These are phyloP conservation scores for Fonsecaea erecta DNA, from an alignment of 2,329 filamentous ascomycete species.

Conservation along the genomic window DNA sequence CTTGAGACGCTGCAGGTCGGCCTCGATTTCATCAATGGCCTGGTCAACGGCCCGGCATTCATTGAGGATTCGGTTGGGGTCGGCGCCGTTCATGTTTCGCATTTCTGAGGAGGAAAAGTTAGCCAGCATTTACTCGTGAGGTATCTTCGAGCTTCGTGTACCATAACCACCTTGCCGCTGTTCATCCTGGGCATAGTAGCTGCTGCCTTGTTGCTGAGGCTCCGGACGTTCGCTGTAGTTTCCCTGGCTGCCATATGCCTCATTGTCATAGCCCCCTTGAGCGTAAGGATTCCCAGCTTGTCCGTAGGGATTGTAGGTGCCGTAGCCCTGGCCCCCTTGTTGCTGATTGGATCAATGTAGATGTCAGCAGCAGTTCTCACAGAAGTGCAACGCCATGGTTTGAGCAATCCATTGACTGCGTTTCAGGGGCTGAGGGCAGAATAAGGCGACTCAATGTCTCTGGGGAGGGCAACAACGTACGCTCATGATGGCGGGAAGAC, in stretches of 20 bases:
- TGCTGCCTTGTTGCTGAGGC: slow-evolving; percentile 41
- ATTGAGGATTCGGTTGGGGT: slow-evolving; percentile 80
- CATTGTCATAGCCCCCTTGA: slow-evolving; percentile 24
- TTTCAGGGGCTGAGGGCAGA: slow-evolving; percentile 11
- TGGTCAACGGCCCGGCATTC: slow-evolving; percentile 80
- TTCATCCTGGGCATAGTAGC: slow-evolving; percentile 45
- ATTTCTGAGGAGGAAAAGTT: slow-evolving; percentile 46
- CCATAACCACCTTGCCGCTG: slow-evolving; percentile 57
- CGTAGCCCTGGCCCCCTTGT: slow-evolving; percentile 47
- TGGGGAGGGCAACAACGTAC: slow-evolving; percentile 20
- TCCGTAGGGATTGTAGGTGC: slow-evolving; percentile 50
- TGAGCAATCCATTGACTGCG: neutral
- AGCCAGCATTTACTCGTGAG: slow-evolving; percentile 12
- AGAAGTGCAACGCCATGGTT: neutral
- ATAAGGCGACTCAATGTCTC: neutral
- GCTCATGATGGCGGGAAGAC: slow-evolving; percentile 31
- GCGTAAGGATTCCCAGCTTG: slow-evolving; percentile 33
- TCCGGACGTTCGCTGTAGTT: slow-evolving; percentile 39
- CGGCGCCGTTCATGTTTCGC: slow-evolving; percentile 47
- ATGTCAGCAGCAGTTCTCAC: slow-evolving; percentile 17
- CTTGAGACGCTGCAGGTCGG: slow-evolving; percentile 72
- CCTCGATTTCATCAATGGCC: slow-evolving; percentile 74
- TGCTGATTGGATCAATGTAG: slow-evolving; percentile 28
- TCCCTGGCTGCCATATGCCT: slow-evolving; percentile 43
- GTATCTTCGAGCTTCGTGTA: slow-evolving; percentile 21